Base-by-base conservation (phyloP, 2,329 filamentous ascomycete genomes). In the Talaromyces sp. region DNA sequence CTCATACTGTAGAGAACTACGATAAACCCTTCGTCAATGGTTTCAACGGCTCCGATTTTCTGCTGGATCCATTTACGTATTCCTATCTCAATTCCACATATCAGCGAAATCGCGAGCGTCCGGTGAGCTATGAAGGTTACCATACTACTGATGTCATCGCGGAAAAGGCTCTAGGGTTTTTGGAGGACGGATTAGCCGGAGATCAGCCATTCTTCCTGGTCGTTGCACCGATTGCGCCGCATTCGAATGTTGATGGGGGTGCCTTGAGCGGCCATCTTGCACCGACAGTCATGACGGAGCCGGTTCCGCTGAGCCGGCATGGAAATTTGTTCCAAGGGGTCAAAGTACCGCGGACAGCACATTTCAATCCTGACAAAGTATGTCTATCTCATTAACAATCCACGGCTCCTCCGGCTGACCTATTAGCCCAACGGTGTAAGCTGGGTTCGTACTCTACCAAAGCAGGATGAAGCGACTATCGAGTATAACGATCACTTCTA, bases 221-320 rank as follows among this genome's bases (percentile, higher is more conserved):
- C 0, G 79, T 89, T 8, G 85, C 88, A 0, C 89, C 88, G 0
- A 81, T 88, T 5, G 88, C 85, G 0, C 88, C 89, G 0, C 89
- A 92, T 67, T 82, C 82, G 23, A 85, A 87, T 64, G 76, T 82
- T 3, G 70, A 80, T 46, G 79, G 81, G 7, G 55, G 33, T 2
- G 66, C 65, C 54, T 65, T 66, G 44, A 54, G 69, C 63, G 65
- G 68, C 2, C 66, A 72, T 48, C 63, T 66, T 23, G 69, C 68
- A 9, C 65, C 65, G 9, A 56, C 71, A 1, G 63, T 65, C 0
- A 80, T 83, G 69, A 76, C 79, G 5, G 78, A 79, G 0, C 86
- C 86, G 0, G 78, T 88, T 16, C 81, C 87, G 0, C 81, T 86
- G 0, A 77, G 84, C 46, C 79, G 87, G 48, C 88, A 92, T 65